Evolutionary conservation across 805 yeast genomes (phyloP).

Genomic region (Kazachstania kunashirensis): DNA sequence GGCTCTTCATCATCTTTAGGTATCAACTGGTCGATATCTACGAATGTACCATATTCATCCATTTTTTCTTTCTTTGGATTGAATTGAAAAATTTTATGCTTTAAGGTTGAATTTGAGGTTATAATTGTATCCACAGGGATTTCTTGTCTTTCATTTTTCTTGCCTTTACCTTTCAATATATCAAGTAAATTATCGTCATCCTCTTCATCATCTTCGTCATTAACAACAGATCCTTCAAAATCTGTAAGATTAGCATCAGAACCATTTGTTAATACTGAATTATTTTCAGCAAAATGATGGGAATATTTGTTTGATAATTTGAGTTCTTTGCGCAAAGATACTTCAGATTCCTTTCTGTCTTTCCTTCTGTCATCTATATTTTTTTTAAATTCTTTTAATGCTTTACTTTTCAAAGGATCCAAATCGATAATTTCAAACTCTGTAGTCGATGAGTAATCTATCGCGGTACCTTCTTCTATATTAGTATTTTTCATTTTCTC

Average conservation of each 20-base stretch:
- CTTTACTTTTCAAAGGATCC: conserved; percentile 42
- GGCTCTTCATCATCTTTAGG: conserved; percentile 32
- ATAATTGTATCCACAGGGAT: conserved; percentile 25
- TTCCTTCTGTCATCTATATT: conserved; percentile 39
- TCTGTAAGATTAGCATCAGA: neutral
- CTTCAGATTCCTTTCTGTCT: conserved; percentile 27
- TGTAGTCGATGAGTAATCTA: conserved; percentile 38
- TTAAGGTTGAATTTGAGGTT: conserved; percentile 16
- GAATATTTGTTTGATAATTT: conserved; percentile 17
- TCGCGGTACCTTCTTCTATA: conserved; percentile 53
- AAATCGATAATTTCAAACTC: conserved; percentile 35
- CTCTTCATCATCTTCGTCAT: conserved; percentile 24
- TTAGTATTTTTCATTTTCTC: conserved; percentile 32
- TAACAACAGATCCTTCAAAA: conserved; percentile 3
- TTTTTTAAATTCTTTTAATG: conserved; percentile 39
- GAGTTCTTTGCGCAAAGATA: conserved; percentile 27
- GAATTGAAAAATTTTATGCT: conserved; percentile 69
- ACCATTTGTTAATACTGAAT: neutral
- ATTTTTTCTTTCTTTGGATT: conserved; percentile 45
- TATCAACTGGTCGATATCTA: conserved; percentile 55
- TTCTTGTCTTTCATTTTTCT: conserved; percentile 7
- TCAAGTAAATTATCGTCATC: conserved; percentile 20
- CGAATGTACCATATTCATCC: conserved; percentile 83
- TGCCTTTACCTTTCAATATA: conserved; percentile 5
- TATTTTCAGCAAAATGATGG: conserved; percentile 3